Base-by-base conservation (phyloP, 2,329 filamentous ascomycete species). In the Clarireedia hainanense region DNA sequence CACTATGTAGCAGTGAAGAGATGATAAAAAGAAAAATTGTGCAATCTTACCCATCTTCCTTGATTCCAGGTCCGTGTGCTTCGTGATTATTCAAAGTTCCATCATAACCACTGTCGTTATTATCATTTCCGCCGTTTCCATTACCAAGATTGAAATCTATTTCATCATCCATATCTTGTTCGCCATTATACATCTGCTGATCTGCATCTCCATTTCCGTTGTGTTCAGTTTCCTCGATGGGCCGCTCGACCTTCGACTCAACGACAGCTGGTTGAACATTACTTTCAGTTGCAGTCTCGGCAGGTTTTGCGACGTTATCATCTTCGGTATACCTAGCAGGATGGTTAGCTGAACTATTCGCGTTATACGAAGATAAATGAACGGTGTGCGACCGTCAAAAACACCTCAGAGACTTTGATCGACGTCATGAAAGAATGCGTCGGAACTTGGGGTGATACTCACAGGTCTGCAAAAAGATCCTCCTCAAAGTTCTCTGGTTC, bases 381-480 rank as follows among this genome's bases (percentile, higher is more conserved):
- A 34, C 30, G 30, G 30, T n/a, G 42, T 37, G 50, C 30, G 20
- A 52, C 40, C 42, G 24, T 23, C 23, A 23, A 12, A 26, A 26
- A 23, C 12, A 15, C 24, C 43, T 14, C 43, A 15, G 27, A 10
- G 43, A 47, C 14, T 47, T n/a, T 56, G 37, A 46, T 45, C 46
- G 9, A 20, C 20, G 43, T 23, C 15, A 50, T 15, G 34, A 50
- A 47, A 40, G n/a, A 26, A 10, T 47, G 14, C 50, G 17, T 36
- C n/a, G 9, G 7, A 23, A 10, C 15, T 27, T 34, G 12, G 20
- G 23, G 20, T 47, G 15, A 45, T 56, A 80, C 89, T 75, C 77
- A 96, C 91, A 96, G 82, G 75, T 96, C 91, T 67, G 91, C 91
- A 73, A 96, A 96, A 73, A 96, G 88, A 79, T 96, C 91, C 68